phyloP scores from a whole-genome alignment of 225 moss, liverwort and hornwort genomes.

The Takakia lepidozioides region DNA sequence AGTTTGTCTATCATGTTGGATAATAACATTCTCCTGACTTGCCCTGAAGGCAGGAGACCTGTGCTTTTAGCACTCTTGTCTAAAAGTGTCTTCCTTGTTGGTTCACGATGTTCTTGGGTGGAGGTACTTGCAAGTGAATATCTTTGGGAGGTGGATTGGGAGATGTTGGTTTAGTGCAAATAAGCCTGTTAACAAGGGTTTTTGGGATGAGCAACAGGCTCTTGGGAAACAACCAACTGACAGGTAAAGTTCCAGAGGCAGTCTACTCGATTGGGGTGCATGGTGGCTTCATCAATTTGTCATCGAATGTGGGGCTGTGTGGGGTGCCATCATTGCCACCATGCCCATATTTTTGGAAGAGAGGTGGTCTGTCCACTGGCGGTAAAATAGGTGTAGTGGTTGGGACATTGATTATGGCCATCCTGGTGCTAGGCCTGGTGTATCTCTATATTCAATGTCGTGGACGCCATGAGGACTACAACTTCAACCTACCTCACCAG shows the following conservation, averaged over 20 bases:
- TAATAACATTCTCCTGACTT: too few relatives aligned
- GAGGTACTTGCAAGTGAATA: too few relatives aligned
- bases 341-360: conserved; percentile 46
- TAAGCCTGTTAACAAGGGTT: too few relatives aligned
- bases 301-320: conserved; percentile 44
- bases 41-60: too few relatives aligned
- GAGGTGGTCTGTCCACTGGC: conserved; percentile 32
- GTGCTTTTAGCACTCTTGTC: too few relatives aligned
- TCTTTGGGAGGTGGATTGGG: too few relatives aligned
- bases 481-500: conserved; percentile 55
- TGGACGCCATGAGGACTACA: conserved; percentile 38
- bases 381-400: conserved; percentile 36
- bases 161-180: too few relatives aligned
- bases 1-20: conserved; percentile 3
- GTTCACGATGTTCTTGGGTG: too few relatives aligned
- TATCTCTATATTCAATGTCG: conserved; percentile 25
- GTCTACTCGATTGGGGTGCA: conserved; percentile 55
- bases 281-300: conserved; percentile 55
- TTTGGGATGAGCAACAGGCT: too few relatives aligned
- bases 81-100: too few relatives aligned
- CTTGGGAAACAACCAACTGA: conserved; percentile 38
- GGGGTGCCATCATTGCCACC: conserved; percentile 47
- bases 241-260: conserved; percentile 41
- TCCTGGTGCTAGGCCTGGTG: conserved; percentile 14
- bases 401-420: conserved; percentile 18